These are phyloP conservation scores for Tylopilus subfusipes DNA, from an alignment of 768 basidiomycete genomes.

Conservation along the genomic window DNA sequence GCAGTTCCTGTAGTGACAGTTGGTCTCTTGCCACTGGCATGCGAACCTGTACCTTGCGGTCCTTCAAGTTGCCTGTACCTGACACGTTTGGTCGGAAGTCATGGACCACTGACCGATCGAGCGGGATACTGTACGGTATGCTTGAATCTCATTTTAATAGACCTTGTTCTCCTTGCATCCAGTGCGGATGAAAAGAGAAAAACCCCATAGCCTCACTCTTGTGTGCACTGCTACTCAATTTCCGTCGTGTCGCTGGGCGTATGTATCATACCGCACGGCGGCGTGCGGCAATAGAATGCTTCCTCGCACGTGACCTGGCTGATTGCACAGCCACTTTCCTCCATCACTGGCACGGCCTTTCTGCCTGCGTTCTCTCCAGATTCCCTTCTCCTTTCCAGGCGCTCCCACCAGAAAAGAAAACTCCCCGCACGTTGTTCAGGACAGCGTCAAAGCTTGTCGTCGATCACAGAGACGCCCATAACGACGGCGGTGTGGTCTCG, in stretches of 20 bases:
- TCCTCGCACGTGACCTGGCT: conserved; percentile 20
- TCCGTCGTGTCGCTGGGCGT: background rate
- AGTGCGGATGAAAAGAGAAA: background rate
- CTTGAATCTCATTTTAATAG: background rate
- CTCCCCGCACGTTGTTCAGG: background rate
- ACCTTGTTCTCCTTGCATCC: background rate
- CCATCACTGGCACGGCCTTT: conserved; percentile 10
- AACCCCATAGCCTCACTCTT: background rate
- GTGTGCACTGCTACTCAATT: background rate
- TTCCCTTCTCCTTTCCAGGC: conserved; percentile 1
- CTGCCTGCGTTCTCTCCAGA: conserved; percentile 5
- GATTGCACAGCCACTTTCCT: conserved; percentile 27
- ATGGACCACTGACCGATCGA: background rate
- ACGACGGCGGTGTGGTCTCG: conserved; percentile 10
- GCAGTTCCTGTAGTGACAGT: background rate
- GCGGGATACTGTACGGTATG: background rate
- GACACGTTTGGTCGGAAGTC: background rate
- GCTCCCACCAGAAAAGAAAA: background rate
- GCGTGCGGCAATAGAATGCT: background rate
- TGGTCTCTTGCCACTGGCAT: background rate
- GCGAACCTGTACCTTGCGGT: conserved; percentile 5
- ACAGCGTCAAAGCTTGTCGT: conserved; percentile 2
- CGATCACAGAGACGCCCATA: conserved; percentile 1
- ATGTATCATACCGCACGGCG: too few relatives aligned
- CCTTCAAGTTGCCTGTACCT: too few relatives aligned